A percentile compares a stretch with the other conserved stretches of the same genome.
phyloP scores from a whole-genome alignment of 2,329 filamentous ascomycete genomes.

The Claviceps sp. region DNA sequence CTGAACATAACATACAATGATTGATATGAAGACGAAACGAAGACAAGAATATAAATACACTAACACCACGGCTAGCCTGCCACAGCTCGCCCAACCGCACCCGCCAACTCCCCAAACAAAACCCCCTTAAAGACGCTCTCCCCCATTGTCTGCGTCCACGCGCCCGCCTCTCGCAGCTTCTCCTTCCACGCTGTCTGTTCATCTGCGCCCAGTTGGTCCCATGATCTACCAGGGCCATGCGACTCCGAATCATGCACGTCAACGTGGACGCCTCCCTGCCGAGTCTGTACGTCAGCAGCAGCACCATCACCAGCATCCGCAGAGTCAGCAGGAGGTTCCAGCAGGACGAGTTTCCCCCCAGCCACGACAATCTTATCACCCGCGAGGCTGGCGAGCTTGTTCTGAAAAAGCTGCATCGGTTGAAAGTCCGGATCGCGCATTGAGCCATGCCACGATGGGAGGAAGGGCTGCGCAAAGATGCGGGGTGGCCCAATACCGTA shows the following conservation, averaged over 20 bases:
- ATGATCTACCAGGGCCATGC: slow-evolving; percentile 44
- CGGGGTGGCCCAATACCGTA: slow-evolving; percentile 42
- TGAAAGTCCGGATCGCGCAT: slow-evolving; percentile 15
- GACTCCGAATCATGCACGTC: slow-evolving; percentile 32
- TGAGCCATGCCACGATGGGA: slow-evolving; percentile 33
- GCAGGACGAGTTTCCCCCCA: slow-evolving; percentile 27
- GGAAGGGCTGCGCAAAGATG: slow-evolving; percentile 39
- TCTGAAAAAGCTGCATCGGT: slow-evolving; percentile 13
- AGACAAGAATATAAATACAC: not conserved
- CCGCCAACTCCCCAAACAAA: slow-evolving; percentile 61
- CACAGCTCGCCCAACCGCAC: slow-evolving; percentile 41
- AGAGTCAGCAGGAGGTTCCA: slow-evolving; percentile 10
- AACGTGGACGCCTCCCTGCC: slow-evolving; percentile 20
- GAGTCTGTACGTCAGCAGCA: slow-evolving; percentile 2
- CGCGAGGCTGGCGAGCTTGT: slow-evolving; percentile 25
- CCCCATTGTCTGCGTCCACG: slow-evolving; percentile 69
- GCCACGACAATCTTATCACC: slow-evolving; percentile 18
- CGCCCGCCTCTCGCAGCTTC: slow-evolving; percentile 53
- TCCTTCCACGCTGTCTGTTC: slow-evolving; percentile 58
- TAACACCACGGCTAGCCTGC: slow-evolving; percentile 18
- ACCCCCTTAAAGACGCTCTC: slow-evolving; percentile 65
- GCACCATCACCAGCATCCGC: not conserved
- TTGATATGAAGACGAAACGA: not conserved
- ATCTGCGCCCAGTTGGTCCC: slow-evolving; percentile 54
- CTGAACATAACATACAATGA: not conserved